Base-by-base conservation (phyloP, 2,329 filamentous ascomycete genomes). In the Anthostomella pinea region DNA sequence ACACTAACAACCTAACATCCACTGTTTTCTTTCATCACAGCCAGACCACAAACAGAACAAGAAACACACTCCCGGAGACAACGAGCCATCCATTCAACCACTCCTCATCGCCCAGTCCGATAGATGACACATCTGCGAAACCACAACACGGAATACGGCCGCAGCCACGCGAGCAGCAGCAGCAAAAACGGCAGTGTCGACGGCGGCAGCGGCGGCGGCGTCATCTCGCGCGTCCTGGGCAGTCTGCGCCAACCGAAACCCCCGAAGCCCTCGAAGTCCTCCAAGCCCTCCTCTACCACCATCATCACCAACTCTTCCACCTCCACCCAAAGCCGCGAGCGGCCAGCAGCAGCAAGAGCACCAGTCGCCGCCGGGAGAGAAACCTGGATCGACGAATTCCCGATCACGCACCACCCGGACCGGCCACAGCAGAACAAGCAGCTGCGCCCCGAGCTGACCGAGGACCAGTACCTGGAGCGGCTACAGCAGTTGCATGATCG, bases 401-500 rank as follows among this genome's bases (percentile, higher is more conserved):
- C 43, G 27, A 28, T 37, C n/a, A 43, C 37, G 8, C 48, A 48
- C 27, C 33, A 31, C 14, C 46, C 48, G 4, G 46, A 51, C 39
- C 41, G 46, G 7, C 46, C 46, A 11, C 30, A 11, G 3, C 30
- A 39, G 7, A 45, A 48, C 29, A 45, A 46, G 30, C 35, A 39
- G 17, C 15, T 17, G 1, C 22, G 26, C 10, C 25, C 36, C 22
- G 23, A 17, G 24, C 36, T 42, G 2, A 30, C 20, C 10, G 43
- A 48, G 8, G 23, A 17, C 13, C 38, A 45, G 22, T 51, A 46
- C 19, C 32, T 24, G 6, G 37, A 18, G 10, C 24, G 33, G 21
- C 17, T 51, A 13, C 17, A 29, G 24, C 22, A 28, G 10, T 43
- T 51, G 36, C 43, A 43, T 27, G 31, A 41, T 14, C 32, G 30